Evolutionary conservation across 2,329 filamentous ascomycete genomes (phyloP).

Genomic region (Neonectria faginata): DNA sequence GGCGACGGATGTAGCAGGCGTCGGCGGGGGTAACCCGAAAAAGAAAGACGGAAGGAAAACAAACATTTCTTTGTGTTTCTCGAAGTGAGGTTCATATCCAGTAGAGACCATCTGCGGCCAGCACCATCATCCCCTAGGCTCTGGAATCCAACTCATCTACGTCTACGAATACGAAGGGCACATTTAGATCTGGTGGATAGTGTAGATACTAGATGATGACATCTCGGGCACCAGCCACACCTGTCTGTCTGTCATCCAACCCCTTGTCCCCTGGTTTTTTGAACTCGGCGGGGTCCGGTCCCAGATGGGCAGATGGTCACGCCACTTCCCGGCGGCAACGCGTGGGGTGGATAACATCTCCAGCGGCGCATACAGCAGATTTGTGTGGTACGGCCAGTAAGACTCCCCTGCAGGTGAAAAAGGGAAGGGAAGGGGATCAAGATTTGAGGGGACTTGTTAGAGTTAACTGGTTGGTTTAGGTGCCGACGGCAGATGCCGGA

Average conservation of each 20-base stretch:
- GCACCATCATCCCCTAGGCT: neutral
- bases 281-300: conserved; percentile 38
- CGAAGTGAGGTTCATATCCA: no score
- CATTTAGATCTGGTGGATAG: no score
- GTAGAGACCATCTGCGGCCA: no score
- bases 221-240: conserved; percentile 32
- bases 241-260: neutral
- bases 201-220: no score
- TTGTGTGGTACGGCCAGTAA: neutral
- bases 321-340: conserved; percentile 29
- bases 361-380: no score
- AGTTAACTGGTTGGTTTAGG: neutral
- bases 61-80: no score
- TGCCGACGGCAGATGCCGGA: conserved; percentile 3
- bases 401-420: neutral
- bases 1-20: conserved; percentile 17
- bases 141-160: neutral
- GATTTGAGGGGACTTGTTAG: neutral
- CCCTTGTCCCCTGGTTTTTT: neutral
- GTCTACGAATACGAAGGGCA: no score
- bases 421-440: neutral
- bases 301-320: conserved; percentile 44
- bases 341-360: conserved; percentile 10
- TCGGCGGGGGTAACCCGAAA: conserved; percentile 15
- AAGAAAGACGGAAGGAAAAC: neutral